phyloP scores from a whole-genome alignment of 495 filamentous ascomycete species.

The Aspergillus coremiiformis region DNA sequence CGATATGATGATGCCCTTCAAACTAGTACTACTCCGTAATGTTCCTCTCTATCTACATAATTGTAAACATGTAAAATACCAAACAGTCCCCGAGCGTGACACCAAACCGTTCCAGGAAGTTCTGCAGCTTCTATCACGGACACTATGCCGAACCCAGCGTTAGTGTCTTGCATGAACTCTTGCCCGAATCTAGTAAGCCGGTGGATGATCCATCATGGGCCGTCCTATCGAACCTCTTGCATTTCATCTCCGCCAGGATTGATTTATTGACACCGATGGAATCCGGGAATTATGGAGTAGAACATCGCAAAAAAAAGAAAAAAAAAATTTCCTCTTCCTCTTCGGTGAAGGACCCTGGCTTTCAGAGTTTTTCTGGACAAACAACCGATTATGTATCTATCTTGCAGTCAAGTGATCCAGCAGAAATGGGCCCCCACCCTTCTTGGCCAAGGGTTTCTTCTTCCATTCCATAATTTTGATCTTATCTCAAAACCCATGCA shows the following conservation, averaged over 20 bases:
- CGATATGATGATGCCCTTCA: too few species aligned
- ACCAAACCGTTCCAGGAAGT: not conserved
- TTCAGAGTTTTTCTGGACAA: not conserved
- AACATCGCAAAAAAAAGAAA: too few species aligned
- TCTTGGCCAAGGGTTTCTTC: not conserved
- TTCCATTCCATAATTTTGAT: not conserved
- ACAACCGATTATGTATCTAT: not conserved
- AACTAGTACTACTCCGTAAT: too few species aligned
- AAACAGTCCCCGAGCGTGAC: not conserved
- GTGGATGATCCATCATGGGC: too few species aligned
- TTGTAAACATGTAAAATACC: not conserved
- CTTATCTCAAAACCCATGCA: not conserved
- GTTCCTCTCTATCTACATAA: not conserved
- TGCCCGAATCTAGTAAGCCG: slow-evolving; percentile 5
- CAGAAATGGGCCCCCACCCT: too few species aligned
- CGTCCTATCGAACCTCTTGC: slow-evolving; percentile 1
- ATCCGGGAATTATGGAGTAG: not conserved
- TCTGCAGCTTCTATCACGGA: slow-evolving; percentile 5
- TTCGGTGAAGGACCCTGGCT: not conserved
- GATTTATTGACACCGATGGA: not conserved
- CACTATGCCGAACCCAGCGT: not conserved
- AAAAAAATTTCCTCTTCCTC: too few species aligned
- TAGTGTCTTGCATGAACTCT: not conserved
- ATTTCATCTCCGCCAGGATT: not conserved
- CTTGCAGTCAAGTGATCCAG: not conserved